Evolutionary conservation across 2,329 filamentous ascomycete genomes (phyloP), one percentile per base, ranked within the genome.

Genomic region (Fusarium burgessii): DNA sequence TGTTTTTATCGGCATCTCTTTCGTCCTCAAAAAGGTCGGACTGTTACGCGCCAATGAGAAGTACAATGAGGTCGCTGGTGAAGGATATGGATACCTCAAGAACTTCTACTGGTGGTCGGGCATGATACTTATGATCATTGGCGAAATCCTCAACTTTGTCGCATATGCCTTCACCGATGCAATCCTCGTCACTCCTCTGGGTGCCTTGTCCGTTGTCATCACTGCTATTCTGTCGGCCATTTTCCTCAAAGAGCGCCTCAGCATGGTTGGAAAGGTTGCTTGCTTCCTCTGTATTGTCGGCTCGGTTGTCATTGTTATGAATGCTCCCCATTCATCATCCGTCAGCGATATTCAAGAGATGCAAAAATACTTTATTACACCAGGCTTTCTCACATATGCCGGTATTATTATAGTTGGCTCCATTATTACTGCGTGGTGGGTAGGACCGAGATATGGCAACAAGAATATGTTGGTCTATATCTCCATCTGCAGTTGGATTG

Each of bases 381-480:
- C 96, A 0, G 94, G 93, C 2, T 98, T 98, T 77, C 84, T 98
- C 70, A 88, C 86, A 46, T 99, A 96, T 79, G 89, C 93, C 0
- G 95, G 95, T 36, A 86, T 98, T 49, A 88, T 98, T 70, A 88
- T 98, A 38, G 77, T 96, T 27, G 93, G 90, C 1, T 92, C 90
- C 63, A 76, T 84, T 14, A 88, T 94, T 68, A 89, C 92, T 38
- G 94, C 94, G 2, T 82, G 96, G 50, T 98, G 91, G 87, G 91
- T 89, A 43, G 96, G 90, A 0, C 96, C 96, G 18, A 88, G 92
- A 76, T 99, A 95, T 79, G 96, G 95, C 51, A 98, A 97, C 84
- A 95, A 94, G 86, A 95, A 93, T 77, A 98, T 99, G 96, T 87
- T 99, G 80, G 94, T 98, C 36, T 98, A 99, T 82, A 90, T 99